phyloP scores from a whole-genome alignment of 257 asterid genomes.

The Solanum phureja region DNA sequence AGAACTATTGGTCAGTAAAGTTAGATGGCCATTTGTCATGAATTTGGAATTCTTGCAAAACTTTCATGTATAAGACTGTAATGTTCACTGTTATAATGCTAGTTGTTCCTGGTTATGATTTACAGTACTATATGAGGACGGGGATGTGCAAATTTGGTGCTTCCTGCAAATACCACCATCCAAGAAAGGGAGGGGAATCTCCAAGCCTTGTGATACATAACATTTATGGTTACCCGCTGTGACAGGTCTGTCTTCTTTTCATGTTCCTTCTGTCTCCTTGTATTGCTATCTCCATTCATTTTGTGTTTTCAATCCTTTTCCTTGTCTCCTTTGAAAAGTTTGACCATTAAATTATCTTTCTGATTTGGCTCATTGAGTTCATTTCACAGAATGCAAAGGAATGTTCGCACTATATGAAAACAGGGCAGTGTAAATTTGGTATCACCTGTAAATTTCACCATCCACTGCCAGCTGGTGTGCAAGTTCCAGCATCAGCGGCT shows the following conservation, averaged over 20 bases:
- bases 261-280: not conserved
- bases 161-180: slow-evolving; percentile 83
- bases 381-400: slow-evolving; percentile 61
- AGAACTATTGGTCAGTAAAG: not conserved
- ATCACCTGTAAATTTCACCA: slow-evolving; percentile 70
- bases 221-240: slow-evolving; percentile 7
- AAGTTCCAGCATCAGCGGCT: slow-evolving; percentile 18
- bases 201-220: slow-evolving; percentile 27
- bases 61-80: not conserved
- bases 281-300: not conserved
- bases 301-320: not conserved
- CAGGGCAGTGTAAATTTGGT: slow-evolving; percentile 70
- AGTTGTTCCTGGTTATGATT: slow-evolving; percentile 7
- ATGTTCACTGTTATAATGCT: not conserved
- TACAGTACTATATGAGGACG: slow-evolving; percentile 63
- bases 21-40: not conserved
- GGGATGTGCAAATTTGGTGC: slow-evolving; percentile 67
- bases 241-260: slow-evolving; percentile 8
- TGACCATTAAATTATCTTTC: not conserved
- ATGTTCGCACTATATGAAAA: slow-evolving; percentile 55
- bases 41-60: not conserved
- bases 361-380: slow-evolving; percentile 12
- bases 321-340: not conserved
- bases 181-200: slow-evolving; percentile 51
- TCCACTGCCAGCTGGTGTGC: slow-evolving; percentile 50